Conservation (phyloP, 31 red algal genomes). For the Asparagopsis taxiformis region DNA sequence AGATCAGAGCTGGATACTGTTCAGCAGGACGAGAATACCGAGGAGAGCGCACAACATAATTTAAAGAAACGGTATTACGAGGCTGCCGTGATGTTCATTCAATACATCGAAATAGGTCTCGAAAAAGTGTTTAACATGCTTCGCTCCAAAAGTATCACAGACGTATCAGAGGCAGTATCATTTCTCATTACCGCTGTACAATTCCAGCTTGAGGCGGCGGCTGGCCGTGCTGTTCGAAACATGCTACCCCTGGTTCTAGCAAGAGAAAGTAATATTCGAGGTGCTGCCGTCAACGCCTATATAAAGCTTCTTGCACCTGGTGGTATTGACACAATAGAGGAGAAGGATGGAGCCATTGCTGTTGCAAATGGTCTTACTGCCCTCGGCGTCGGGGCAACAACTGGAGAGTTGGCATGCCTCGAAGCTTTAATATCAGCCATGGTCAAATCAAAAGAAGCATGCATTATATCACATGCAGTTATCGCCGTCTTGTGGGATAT, state of each 20-base stretch:
- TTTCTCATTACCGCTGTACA: constrained; percentile 69
- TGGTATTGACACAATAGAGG: constrained; percentile 18
- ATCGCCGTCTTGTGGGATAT: constrained; percentile 80
- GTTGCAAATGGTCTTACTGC: constrained; percentile 58
- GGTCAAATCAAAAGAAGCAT: constrained; percentile 8
- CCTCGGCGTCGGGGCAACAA: constrained; percentile 63
- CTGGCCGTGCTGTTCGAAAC: constrained; percentile 35
- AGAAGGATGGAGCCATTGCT: constrained; percentile 46
- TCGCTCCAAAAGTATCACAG: constrained; percentile 74
- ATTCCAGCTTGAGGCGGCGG: constrained; percentile 77
- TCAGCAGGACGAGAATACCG: constrained; percentile 2
- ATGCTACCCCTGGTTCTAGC: constrained; percentile 81
- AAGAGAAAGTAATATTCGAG: constrained; percentile 60
- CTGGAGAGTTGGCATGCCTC: constrained; percentile 77
- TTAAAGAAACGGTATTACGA: constrained; percentile 39
- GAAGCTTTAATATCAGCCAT: constrained; percentile 56
- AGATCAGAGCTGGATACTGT: background rate
- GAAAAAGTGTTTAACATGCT: constrained; percentile 52
- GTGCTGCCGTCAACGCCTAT: constrained; percentile 74
- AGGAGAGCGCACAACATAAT: constrained; percentile 18
- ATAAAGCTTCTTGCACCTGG: constrained; percentile 49
- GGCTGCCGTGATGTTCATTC: constrained; percentile 50
- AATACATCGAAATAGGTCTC: constrained; percentile 41
- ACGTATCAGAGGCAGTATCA: constrained; percentile 83
- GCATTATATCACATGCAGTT: constrained; percentile 37